Conservation (phyloP, 495 filamentous ascomycete species). For the Penicillium odoratum region DNA sequence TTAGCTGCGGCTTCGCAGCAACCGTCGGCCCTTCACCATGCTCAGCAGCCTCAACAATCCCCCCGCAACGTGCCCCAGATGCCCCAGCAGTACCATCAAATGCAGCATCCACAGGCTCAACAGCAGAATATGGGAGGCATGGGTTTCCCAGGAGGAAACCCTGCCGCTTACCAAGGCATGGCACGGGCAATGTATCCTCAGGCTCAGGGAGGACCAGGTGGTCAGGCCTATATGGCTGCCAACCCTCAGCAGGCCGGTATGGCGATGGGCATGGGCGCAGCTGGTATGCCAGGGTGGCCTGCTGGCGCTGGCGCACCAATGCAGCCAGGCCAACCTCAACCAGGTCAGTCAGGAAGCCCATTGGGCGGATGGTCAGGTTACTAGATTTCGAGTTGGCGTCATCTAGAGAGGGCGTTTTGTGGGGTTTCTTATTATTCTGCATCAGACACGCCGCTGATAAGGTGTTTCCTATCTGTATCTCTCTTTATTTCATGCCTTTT, state of each 20-base stretch:
- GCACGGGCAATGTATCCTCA: constrained; percentile 45
- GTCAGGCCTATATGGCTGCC: constrained; percentile 43
- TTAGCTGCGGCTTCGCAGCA: constrained; percentile 40
- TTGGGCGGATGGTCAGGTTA: constrained; percentile 47
- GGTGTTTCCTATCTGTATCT: constrained; percentile 12
- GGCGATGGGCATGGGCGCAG: constrained; percentile 42
- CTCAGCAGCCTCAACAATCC: constrained; percentile 48
- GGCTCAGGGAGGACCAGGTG: constrained; percentile 36
- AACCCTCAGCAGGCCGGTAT: constrained; percentile 42
- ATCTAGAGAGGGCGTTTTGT: constrained; percentile 32
- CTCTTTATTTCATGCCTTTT: constrained; percentile 16
- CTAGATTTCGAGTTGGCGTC: constrained; percentile 34
- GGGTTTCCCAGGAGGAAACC: constrained; percentile 39
- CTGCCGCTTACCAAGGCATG: constrained; percentile 40
- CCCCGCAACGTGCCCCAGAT: constrained; percentile 49
- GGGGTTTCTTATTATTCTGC: constrained; percentile 10
- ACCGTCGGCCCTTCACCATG: constrained; percentile 45
- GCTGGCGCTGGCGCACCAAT: constrained; percentile 36
- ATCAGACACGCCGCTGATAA: constrained; percentile 16
- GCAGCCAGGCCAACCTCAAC: constrained; percentile 47
- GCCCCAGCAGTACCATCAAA: constrained; percentile 43
- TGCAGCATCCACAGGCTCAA: constrained; percentile 58
- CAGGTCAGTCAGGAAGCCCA: constrained; percentile 45
- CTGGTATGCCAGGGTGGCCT: constrained; percentile 45
- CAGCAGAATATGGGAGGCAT: constrained; percentile 55